Evolutionary conservation across 1,284 basidiomycete species (phyloP), one percentile per base, ranked within the genome.

Genomic region (Ustilago sp.): DNA sequence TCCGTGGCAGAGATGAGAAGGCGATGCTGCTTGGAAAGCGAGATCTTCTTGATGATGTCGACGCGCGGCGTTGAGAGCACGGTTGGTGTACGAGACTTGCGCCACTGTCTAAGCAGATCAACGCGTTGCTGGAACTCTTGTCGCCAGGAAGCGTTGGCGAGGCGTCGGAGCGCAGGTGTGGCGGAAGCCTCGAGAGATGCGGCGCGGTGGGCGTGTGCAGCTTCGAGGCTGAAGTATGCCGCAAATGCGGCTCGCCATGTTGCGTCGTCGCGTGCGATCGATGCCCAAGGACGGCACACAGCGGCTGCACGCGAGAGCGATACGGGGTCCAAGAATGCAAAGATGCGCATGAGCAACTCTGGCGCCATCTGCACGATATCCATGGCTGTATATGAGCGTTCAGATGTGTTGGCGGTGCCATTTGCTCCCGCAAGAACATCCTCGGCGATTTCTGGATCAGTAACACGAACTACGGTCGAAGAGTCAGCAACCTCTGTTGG

Each of bases 221-320:
- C 71, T 54, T 77, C 75, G 50, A 90, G 90, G 57, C 93, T 86
- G 82, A 91, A 92, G 82, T 92, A 91, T 67, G 88, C 89, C 61
- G 90, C 87, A 83, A 93, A 93, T n/a, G 93, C 93, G n/a, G 89
- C 88, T 55, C 90, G 89, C 93, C 93, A 95, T 36, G 92, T 93
- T 77, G 90, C 91, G 70, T 95, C 93, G 80, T 93, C 90, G 69
- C 89, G 89, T 88, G 93, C 88, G 88, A 93, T 91, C 68, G 89
- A 87, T 77, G 89, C 88, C 71, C 94, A 89, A 53, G 85, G 80
- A 53, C 87, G 88, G 85, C 90, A 90, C 52, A 91, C 90, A 71
- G 86, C 86, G 12, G 89, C 88, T 74, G 93, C 89, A 2, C 88
- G 85, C 54, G 91, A 85, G 43, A 95, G 89, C 7, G 90, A 88